Evolutionary conservation across 2,329 filamentous ascomycete genomes (phyloP).

Genomic region (Fusarium sp.): DNA sequence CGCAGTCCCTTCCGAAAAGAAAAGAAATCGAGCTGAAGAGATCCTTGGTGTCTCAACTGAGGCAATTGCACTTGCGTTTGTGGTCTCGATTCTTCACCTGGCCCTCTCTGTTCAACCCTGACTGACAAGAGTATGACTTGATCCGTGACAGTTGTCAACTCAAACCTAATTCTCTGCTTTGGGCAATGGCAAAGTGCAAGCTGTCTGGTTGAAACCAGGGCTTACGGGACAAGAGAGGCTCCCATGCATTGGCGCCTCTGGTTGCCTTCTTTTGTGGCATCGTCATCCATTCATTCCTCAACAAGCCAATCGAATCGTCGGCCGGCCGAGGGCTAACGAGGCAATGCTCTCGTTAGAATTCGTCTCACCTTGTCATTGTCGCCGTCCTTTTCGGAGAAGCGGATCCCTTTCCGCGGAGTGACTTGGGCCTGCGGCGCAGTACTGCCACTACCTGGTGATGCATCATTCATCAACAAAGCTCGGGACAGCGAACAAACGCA

Average conservation of each 20-base stretch:
- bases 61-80: conserved; percentile 16
- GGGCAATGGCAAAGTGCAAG: background rate
- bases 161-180: background rate
- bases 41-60: conserved; percentile 14
- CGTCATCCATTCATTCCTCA: background rate
- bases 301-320: conserved; percentile 2
- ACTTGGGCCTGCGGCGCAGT: conserved; percentile 26
- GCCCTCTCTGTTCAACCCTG: background rate
- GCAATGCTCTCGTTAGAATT: conserved; percentile 5
- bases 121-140: conserved; percentile 30
- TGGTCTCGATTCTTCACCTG: conserved; percentile 8
- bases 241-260: conserved; percentile 7
- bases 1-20: background rate
- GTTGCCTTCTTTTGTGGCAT: conserved; percentile 22
- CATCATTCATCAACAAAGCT: conserved; percentile 12
- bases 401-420: conserved; percentile 4
- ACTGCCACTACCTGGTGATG: background rate
- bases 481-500: background rate
- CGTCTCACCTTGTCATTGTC: conserved; percentile 5
- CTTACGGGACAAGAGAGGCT: conserved; percentile 17
- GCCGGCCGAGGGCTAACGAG: conserved; percentile 3
- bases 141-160: background rate
- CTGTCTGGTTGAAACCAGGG: conserved; percentile 14
- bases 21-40: conserved; percentile 4
- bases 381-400: conserved; percentile 11